Evolutionary conservation across 2,329 filamentous ascomycete genomes (phyloP).

Genomic region (Hymenotorrendiella dingleyae): DNA sequence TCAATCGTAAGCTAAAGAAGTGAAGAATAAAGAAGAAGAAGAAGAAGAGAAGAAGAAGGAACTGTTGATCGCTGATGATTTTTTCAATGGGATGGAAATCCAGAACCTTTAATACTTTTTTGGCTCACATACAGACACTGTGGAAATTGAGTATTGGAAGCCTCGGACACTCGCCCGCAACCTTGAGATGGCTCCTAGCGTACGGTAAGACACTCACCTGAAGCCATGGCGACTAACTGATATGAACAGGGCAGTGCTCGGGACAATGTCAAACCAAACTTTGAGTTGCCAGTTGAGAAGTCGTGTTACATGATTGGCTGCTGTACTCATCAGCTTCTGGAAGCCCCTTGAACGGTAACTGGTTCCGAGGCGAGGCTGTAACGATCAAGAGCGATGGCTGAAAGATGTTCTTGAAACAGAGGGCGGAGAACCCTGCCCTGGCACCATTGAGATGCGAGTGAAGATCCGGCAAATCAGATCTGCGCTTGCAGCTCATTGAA

Average conservation of each 20-base stretch:
- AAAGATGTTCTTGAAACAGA: not conserved
- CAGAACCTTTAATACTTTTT: constrained; percentile 24
- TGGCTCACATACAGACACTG: too few relatives aligned
- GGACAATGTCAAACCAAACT: not conserved
- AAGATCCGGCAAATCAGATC: not conserved
- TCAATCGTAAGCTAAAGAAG: constrained; percentile 27
- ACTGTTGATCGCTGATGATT: constrained; percentile 27
- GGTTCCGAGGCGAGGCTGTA: not conserved
- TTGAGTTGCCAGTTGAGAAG: not conserved
- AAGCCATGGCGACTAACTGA: not conserved
- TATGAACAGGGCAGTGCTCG: not conserved
- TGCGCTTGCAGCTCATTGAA: not conserved
- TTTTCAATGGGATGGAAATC: constrained; percentile 16
- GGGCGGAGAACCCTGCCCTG: not conserved
- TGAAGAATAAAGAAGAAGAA: constrained; percentile 13
- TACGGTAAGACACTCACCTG: not conserved
- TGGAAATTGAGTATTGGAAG: not conserved
- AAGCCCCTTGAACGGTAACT: not conserved
- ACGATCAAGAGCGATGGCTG: not conserved
- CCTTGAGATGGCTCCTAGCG: not conserved
- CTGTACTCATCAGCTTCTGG: not conserved
- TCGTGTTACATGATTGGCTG: not conserved
- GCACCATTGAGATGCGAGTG: not conserved
- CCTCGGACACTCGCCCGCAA: not conserved
- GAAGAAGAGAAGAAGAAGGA: constrained; percentile 14